Base-by-base conservation (phyloP, 2,329 filamentous ascomycete genomes). In the Penicillium sp. region DNA sequence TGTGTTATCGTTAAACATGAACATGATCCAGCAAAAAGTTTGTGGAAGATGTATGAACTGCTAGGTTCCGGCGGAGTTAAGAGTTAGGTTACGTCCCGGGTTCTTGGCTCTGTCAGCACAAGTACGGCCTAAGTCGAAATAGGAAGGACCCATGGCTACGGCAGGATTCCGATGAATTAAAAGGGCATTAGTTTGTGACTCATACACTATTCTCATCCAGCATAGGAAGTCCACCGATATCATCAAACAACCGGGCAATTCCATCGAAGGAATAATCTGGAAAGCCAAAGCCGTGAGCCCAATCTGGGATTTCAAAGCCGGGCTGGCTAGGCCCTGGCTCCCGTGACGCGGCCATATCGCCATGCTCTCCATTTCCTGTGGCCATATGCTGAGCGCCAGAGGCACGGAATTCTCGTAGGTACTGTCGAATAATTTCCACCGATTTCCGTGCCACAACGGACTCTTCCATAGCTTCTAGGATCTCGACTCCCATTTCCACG, bases 391-490 rank as follows among this genome's bases (percentile, higher is more conserved):
- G 60, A 2, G 57, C 39, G 7, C 61, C 54, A 4, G 62, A 54
- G 9, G 59, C 60, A 50, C 62, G 57, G 49, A 71, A 71, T n/a
- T 72, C 69, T 29, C 63, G 53, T 10, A 74, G 57, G 39, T 72
- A 72, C 31, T 69, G 70, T 22, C 67, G 66, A 50, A 74, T 72
- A 14, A 74, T 71, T 35, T 73, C 72, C 3, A 72, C 73, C 3
- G 73, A 76, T 47, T 75, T 76, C 16, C 68, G 67, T 1, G 75
- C 75, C 14, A 77, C 75, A 39, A 74, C 64, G 3, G 69, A 75
- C 52, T 78, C 76, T 37, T 77, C 73, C 74, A 78, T 78, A 5
- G 74, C 70, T 58, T 77, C 73, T 6, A 78, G 66, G 16, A 77
- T 73, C 44, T 74, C 68, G 11, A 78, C 66, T 0, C 74, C 70